Percentiles rank a stretch among this genome's conserved stretches.
phyloP scores from a whole-genome alignment of 179 eudicot species.

The Patellifolia procumbens region DNA sequence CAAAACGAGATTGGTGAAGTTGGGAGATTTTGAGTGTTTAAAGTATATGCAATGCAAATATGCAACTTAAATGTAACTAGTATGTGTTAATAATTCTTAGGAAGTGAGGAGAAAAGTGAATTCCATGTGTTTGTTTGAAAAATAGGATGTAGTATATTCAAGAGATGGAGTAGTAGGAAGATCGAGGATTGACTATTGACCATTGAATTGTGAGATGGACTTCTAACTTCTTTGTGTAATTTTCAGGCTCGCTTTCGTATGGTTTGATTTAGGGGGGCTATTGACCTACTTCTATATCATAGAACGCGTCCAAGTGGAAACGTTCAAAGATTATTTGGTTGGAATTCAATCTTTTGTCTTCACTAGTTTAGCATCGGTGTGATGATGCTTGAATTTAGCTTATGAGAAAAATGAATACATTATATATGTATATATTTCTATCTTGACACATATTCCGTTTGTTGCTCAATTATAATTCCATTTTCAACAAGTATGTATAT shows the following conservation, averaged over 20 bases:
- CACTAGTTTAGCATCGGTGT: too few species aligned
- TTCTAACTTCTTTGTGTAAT: not conserved
- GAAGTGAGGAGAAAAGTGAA: not conserved
- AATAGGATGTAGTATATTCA: not conserved
- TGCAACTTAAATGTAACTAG: not conserved
- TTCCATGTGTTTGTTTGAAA: not conserved
- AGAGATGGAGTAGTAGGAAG: not conserved
- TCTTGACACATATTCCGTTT: too few species aligned
- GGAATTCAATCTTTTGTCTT: too few species aligned
- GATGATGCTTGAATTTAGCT: too few species aligned
- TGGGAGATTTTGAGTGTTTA: not conserved
- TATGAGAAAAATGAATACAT: too few species aligned
- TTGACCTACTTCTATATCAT: not conserved
- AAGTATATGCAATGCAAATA: not conserved
- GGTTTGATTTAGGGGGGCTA: not conserved
- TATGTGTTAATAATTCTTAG: not conserved
- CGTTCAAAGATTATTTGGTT: too few species aligned
- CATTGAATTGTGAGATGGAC: conserved; percentile 16
- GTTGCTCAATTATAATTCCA: too few species aligned
- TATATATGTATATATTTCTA: too few species aligned
- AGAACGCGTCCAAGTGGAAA: too few species aligned
- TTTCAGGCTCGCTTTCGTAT: not conserved
- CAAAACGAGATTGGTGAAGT: too few species aligned
- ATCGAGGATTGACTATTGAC: conserved; percentile 17
- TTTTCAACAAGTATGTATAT: too few species aligned